Evolutionary conservation across 2,329 filamentous ascomycete species (phyloP).

Genomic region (Cercospora zeina): DNA sequence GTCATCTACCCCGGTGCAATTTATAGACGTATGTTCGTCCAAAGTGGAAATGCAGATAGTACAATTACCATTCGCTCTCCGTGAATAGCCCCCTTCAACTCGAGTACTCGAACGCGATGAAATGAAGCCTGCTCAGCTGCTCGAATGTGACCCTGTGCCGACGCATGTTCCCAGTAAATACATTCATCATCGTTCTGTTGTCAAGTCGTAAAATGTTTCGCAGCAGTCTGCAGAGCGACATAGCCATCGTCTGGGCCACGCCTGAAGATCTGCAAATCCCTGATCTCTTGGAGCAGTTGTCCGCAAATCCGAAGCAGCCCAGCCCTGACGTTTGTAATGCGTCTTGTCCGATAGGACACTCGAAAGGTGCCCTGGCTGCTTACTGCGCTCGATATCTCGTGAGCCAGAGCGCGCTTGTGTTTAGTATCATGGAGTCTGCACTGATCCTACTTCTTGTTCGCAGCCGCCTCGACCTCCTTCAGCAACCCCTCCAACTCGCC

Average conservation of each 20-base stretch:
- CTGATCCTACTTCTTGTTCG: slow-evolving; percentile 19
- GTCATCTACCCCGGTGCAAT: no score
- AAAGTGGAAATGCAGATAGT: not conserved
- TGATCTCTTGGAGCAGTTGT: not conserved
- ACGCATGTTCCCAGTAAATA: not conserved
- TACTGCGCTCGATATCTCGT: not conserved
- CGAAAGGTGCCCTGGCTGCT: not conserved
- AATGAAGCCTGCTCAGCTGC: not conserved
- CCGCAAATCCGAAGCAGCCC: not conserved
- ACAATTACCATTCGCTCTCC: not conserved
- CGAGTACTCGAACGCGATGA: not conserved
- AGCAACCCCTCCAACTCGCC: slow-evolving; percentile 38
- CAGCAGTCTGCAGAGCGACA: not conserved
- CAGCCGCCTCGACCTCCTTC: slow-evolving; percentile 33
- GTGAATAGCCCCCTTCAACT: not conserved
- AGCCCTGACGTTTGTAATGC: not conserved
- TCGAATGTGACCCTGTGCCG: not conserved
- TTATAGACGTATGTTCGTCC: no score
- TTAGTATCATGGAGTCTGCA: not conserved
- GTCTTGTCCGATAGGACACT: not conserved
- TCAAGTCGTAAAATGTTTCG: not conserved
- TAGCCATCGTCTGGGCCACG: not conserved
- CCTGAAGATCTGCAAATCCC: not conserved
- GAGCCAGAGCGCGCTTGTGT: not conserved
- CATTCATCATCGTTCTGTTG: not conserved